phyloP scores from a whole-genome alignment of 2,329 filamentous ascomycete species.

The Colletotrichum filicis region DNA sequence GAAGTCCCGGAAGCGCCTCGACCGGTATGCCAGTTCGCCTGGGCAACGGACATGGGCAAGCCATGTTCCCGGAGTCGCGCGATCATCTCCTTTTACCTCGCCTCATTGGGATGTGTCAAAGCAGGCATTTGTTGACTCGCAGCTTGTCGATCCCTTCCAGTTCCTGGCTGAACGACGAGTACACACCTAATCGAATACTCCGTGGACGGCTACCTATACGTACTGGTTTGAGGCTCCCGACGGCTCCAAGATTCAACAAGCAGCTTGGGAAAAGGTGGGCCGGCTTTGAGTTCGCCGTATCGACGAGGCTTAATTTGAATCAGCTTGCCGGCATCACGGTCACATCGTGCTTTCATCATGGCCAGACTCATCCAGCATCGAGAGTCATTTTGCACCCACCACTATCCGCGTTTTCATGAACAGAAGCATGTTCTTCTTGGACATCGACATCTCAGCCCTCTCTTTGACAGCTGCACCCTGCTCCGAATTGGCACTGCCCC shows the following conservation, averaged over 20 bases:
- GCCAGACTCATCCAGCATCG: neutral
- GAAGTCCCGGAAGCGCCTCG: neutral
- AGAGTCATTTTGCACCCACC: neutral
- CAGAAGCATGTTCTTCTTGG: neutral
- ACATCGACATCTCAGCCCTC: neutral
- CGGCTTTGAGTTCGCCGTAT: neutral
- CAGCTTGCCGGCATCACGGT: slow-evolving; percentile 14
- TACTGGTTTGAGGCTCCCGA: too few species aligned
- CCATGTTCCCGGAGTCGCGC: neutral
- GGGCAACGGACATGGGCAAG: neutral
- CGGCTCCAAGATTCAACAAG: neutral
- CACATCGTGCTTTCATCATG: neutral
- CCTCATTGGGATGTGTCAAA: neutral
- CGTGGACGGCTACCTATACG: neutral
- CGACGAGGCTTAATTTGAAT: neutral
- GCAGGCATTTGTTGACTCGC: neutral
- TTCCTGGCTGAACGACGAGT: slow-evolving; percentile 10
- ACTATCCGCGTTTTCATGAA: neutral
- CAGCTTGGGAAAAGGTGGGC: neutral
- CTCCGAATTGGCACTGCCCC: neutral
- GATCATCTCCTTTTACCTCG: neutral
- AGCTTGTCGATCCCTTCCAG: slow-evolving; percentile 18
- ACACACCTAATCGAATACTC: too few species aligned
- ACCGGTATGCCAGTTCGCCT: neutral
- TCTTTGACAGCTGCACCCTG: neutral